Evolutionary conservation across 1,139 yeast species (phyloP), one percentile per base, ranked within the genome.

Genomic region (Ogataea hybrid): DNA sequence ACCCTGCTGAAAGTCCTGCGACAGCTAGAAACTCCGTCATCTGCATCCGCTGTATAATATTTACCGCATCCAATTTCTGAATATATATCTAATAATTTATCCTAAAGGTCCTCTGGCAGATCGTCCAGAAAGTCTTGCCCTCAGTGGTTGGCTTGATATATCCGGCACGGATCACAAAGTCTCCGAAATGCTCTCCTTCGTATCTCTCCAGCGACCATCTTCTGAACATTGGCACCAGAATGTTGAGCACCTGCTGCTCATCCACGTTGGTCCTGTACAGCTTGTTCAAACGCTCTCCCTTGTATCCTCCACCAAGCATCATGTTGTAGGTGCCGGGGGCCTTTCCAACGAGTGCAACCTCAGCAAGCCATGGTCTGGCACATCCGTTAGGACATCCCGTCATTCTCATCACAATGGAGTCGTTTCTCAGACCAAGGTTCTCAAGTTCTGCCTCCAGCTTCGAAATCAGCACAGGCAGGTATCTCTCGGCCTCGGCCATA

Each of bases 321-420:
- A 92, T 75, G 66, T 92, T 92, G 69, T 92, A 92, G 10, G 95
- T 90, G 41, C 95, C 96, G 49, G 74, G 79, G 0, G 97, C 97
- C 65, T 92, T 92, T 66, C 98, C 98, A 42, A 92, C 95, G 48
- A 88, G 73, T 0, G 97, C 97, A 45, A 92, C 80, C 67, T 92
- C 98, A 3, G 97, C 97, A 42, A 92, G 70, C 97, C 97, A 92
- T 17, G 97, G 97, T 65, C 98, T 81, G 21, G 98, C 92, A 73
- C 98, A 92, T 53, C 97, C 98, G 64, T 92, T 92, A 44, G 97
- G 97, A 75, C 98, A 92, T 49, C 98, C 98, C 32, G 97, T 89
- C 97, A 92, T 90, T 70, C 98, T 81, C 96, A 92, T 86, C 25
- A 89, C 96, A 53, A 92, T 77, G 6, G 96, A 82, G 64, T 92